These are phyloP conservation scores for Blastomyces emzantsi DNA, from an alignment of 2,329 filamentous ascomycete species.

Conservation along the genomic window DNA sequence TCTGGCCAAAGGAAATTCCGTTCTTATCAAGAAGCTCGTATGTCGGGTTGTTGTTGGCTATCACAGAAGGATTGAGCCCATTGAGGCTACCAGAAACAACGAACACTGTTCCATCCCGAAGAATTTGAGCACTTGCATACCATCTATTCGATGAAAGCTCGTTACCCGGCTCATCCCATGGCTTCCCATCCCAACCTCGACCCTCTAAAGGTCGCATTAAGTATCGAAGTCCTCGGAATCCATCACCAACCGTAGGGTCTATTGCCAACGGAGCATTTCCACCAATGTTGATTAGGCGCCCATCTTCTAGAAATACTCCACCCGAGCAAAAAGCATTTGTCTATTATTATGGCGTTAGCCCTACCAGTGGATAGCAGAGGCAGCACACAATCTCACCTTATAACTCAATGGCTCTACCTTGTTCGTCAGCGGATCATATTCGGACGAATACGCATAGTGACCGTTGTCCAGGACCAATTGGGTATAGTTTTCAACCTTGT, in stretches of 20 bases:
- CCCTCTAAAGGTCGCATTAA: constrained; percentile 41
- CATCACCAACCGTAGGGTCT: constrained; percentile 51
- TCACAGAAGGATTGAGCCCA: constrained; percentile 46
- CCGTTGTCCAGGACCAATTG: constrained; percentile 47
- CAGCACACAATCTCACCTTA: constrained; percentile 22
- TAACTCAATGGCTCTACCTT: constrained; percentile 41
- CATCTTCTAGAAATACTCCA: constrained; percentile 50
- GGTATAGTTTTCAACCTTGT: constrained; percentile 56
- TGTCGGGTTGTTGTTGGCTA: constrained; percentile 54
- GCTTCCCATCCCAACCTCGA: constrained; percentile 39
- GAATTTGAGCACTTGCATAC: constrained; percentile 53
- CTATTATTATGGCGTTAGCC: constrained; percentile 16
- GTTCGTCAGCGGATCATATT: constrained; percentile 48
- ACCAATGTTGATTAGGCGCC: constrained; percentile 47
- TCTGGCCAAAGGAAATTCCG: constrained; percentile 42
- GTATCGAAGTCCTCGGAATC: constrained; percentile 50
- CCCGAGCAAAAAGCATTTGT: constrained; percentile 56
- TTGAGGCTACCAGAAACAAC: constrained; percentile 54
- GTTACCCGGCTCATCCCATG: constrained; percentile 49
- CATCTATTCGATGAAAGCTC: constrained; percentile 48
- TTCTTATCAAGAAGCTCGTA: constrained; percentile 49
- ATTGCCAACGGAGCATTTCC: constrained; percentile 50
- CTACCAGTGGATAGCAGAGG: not conserved
- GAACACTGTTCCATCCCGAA: constrained; percentile 50
- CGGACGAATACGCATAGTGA: constrained; percentile 51